Base-by-base conservation (phyloP, 495 filamentous ascomycete genomes). In the Trichoderma erinaceum region DNA sequence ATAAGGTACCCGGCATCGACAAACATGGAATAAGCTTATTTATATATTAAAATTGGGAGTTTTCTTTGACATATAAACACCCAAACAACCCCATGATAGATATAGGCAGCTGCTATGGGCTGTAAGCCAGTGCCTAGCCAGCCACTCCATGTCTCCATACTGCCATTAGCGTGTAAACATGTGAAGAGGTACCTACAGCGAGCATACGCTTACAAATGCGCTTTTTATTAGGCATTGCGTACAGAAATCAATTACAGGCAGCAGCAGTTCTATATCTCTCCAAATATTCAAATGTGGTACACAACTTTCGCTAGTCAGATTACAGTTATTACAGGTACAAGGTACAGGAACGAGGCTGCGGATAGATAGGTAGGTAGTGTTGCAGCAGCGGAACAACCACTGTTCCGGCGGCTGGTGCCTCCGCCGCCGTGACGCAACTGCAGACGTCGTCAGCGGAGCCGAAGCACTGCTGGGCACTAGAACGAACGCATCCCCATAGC, bases 261-360 rank as follows among this genome's bases (percentile, higher is more conserved):
- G n/a, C 12, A 16, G 44, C 0, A 46, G 4, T 18, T 48, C 4
- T 3, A 48, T 48, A n/a, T 18, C 44, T 16, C 13, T 18, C 15
- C 12, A 48, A 48, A 15, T n/a, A 48, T 48, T 4, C 12, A 48
- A 48, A 0, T 6, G 12, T 48, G 4, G 13, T 3, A 2, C 18
- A n/a, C 44, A 48, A 4, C 15, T 16, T 61, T 12, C 2, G n/a
- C 56, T 10, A 56, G 27, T 61, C 23, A 61, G 29, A 15, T 61
- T 61, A 61, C 56, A 32, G 56, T 61, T 61, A 61, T 61, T 61
- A 61, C 56, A 61, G 56, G 44, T 48, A 48, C 44, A 18, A 48
- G 15, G 27, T 13, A 29, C 56, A 61, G 56, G 56, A 27, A 61
- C 56, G 25, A n/a, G 18, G n/a, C 43, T 46, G 16, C n/a, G n/a